Conservation (phyloP, 129 eudicot genomes). For the Artemisia tridentata region DNA sequence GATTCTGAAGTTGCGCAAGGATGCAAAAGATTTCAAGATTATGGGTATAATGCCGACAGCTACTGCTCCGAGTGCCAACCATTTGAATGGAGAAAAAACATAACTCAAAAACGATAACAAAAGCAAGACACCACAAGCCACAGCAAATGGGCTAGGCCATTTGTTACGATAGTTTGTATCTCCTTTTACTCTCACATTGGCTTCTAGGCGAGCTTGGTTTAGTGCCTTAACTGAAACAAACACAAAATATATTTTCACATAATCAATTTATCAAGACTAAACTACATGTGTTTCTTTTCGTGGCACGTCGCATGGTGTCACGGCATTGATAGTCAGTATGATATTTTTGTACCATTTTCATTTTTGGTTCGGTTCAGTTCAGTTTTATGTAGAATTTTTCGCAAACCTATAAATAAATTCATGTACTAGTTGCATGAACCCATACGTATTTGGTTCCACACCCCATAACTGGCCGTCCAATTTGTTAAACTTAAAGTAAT, state of each 20-base stretch:
- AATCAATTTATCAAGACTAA: not conserved
- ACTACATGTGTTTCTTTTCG: not conserved
- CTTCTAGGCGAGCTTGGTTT: conserved; percentile 79
- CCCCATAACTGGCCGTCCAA: not conserved
- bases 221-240: conserved; percentile 52
- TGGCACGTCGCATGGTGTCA: too few relatives aligned
- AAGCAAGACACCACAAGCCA: conserved; percentile 58
- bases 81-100: conserved; percentile 52
- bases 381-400: too few relatives aligned
- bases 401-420: too few relatives aligned
- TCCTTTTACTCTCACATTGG: conserved; percentile 52
- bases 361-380: not conserved
- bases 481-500: not conserved
- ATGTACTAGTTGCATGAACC: not conserved
- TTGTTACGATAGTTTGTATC: conserved; percentile 44
- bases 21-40: conserved; percentile 40
- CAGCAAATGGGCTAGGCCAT: conserved; percentile 76
- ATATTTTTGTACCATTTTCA: not conserved
- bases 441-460: conserved; percentile 15
- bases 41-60: conserved; percentile 63
- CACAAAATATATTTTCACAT: not conserved
- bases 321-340: too few relatives aligned
- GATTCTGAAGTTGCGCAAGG: conserved; percentile 46
- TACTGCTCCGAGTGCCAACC: conserved; percentile 69
- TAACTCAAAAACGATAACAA: conserved; percentile 56